phyloP scores from a whole-genome alignment of 768 basidiomycete species.

The Candolleomyces aberdarensis region DNA sequence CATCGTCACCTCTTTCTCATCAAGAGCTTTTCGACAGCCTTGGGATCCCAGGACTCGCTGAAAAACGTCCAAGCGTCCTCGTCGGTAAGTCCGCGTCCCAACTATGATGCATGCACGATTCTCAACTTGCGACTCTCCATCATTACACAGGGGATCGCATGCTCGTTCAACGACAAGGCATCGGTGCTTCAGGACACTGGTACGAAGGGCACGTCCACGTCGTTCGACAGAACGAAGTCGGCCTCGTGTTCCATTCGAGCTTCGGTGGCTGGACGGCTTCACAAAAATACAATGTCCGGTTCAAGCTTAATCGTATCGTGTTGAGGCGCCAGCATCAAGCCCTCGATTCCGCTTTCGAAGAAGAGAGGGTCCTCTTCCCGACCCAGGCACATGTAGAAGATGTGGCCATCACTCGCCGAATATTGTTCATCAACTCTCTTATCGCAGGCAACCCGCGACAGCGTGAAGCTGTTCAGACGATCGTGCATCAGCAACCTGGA shows the following conservation, averaged over 20 bases:
- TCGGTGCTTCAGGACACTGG: slow-evolving; percentile 42
- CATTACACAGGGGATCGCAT: slow-evolving; percentile 46
- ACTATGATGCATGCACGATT: not conserved
- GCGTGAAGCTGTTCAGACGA: slow-evolving; percentile 44
- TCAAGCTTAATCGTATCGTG: slow-evolving; percentile 55
- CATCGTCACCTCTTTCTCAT: not conserved
- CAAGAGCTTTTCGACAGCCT: slow-evolving; percentile 15
- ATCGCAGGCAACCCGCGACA: slow-evolving; percentile 47
- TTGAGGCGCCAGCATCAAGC: slow-evolving; percentile 60
- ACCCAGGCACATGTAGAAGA: slow-evolving; percentile 21
- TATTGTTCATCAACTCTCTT: slow-evolving; percentile 37
- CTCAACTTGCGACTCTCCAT: too few species aligned
- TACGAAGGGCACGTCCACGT: slow-evolving; percentile 57
- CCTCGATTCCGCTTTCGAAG: slow-evolving; percentile 40
- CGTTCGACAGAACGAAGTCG: slow-evolving; percentile 47
- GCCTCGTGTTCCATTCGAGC: slow-evolving; percentile 42
- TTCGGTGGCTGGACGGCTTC: slow-evolving; percentile 37
- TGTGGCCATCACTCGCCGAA: not conserved
- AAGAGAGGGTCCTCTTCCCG: slow-evolving; percentile 53
- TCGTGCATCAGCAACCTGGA: slow-evolving; percentile 41
- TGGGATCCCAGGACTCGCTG: slow-evolving; percentile 44
- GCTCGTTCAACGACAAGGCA: slow-evolving; percentile 40
- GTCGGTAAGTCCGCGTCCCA: slow-evolving; percentile 37
- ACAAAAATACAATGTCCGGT: slow-evolving; percentile 47
- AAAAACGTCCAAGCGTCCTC: slow-evolving; percentile 55